Evolutionary conservation across 2,329 filamentous ascomycete species (phyloP), one percentile per base, ranked within the genome.

Genomic region (Elsinoe arachidis): DNA sequence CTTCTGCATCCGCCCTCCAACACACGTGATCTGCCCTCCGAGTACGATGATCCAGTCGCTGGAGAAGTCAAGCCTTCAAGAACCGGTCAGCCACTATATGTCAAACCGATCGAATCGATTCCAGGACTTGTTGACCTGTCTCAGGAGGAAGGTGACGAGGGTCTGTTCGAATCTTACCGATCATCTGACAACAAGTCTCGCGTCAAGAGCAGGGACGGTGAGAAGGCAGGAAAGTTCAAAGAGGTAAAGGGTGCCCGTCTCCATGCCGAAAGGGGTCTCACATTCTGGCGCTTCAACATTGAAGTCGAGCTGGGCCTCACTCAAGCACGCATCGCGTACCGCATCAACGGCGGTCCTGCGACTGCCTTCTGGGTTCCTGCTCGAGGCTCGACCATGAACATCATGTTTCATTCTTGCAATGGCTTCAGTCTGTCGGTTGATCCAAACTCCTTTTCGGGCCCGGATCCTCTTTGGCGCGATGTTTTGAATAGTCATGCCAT

Each of bases 361-460:
- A 84, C 88, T 55, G 89, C 87, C 1, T 99, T 99, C 70, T 99
- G 93, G 92, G 90, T 99, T 0, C 93, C 95, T 4, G 87, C 86
- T 33, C 81, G 79, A 52, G 86, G 84, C 14, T 80, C 95, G 69
- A 82, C 87, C 2, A 99, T 99, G 93, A 96, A 97, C 73, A 88
- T 96, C 69, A 96, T 97, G 90, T 99, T 96, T 74, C 83, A 97
- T 74, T 96, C 88, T 69, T 96, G 93, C 76, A 99, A 99, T 69
- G 93, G 95, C 1, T 99, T 99, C 76, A 92, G 89, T 64, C 71
- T 86, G 54, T 86, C 82, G 58, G 87, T 88, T 21, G 85, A 95
- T 61, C 76, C 90, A 0, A 80, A 95, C 67, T 79, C 85, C 46
- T 86, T 96, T 69, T 93, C 86, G 67, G 93, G 93, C 0, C 93